These are phyloP conservation scores for Ottelia alismoides DNA, from an alignment of 106 monocot genomes.

Conservation along the genomic window DNA sequence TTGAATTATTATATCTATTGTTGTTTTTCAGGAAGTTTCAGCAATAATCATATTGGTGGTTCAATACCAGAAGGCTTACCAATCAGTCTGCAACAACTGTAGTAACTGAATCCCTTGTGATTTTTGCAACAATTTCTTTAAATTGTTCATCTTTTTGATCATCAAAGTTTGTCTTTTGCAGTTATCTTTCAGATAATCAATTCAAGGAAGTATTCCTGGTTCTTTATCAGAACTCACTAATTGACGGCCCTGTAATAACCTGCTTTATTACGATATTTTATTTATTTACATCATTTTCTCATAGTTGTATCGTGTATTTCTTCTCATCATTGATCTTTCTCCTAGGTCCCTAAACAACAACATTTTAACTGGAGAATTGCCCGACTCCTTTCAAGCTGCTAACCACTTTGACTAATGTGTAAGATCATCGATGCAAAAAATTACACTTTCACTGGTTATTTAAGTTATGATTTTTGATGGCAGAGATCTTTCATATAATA, in stretches of 20 bases:
- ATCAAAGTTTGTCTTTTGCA: conserved; percentile 13
- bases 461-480: not conserved
- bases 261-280: not conserved
- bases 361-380: conserved; percentile 67
- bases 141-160: not conserved
- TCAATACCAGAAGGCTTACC: conserved; percentile 83
- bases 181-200: conserved; percentile 92
- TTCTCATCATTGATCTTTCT: not conserved
- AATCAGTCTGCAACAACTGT: conserved; percentile 61
- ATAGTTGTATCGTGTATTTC: not conserved
- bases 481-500: conserved; percentile 86
- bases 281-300: not conserved
- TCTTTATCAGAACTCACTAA: conserved; percentile 55
- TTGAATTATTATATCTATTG: conserved; percentile 6
- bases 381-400: conserved; percentile 78
- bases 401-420: conserved; percentile 76
- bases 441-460: not conserved
- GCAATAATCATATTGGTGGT: conserved; percentile 97
- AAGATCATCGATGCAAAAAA: conserved; percentile 5
- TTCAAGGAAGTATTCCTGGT: conserved; percentile 76
- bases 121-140: not conserved
- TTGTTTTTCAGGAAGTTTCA: conserved; percentile 47
- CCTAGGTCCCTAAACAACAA: conserved; percentile 76
- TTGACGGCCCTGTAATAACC: conserved; percentile 61
- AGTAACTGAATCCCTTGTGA: conserved; percentile 2